These are phyloP conservation scores for Globisporangium paddicum DNA, from an alignment of 352 stramenopile genomes.

Conservation along the genomic window DNA sequence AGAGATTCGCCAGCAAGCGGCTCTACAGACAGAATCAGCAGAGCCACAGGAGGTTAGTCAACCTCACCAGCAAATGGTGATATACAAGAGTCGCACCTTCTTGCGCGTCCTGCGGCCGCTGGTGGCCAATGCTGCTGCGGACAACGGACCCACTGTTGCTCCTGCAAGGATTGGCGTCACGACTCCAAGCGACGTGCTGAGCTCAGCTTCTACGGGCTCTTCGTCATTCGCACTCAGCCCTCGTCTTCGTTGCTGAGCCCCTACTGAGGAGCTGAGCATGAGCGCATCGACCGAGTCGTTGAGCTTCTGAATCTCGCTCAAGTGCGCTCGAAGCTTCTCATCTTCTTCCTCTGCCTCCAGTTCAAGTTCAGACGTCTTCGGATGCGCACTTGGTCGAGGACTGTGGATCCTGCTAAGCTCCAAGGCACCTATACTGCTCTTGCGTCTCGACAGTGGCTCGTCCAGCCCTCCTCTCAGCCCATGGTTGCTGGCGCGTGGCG, in stretches of 20 bases:
- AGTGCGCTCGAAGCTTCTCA: constrained; percentile 32
- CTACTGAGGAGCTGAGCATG: not conserved
- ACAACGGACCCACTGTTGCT: not conserved
- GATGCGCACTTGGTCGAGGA: not conserved
- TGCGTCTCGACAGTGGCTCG: not conserved
- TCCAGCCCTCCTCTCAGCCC: not conserved
- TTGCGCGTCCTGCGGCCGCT: not conserved
- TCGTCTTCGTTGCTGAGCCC: not conserved
- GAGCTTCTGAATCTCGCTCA: constrained; percentile 40
- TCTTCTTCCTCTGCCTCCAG: constrained; percentile 8
- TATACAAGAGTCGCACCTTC: too few relatives aligned
- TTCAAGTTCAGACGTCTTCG: not conserved
- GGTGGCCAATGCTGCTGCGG: not conserved
- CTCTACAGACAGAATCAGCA: not conserved
- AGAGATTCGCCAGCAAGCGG: not conserved
- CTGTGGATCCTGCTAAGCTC: not conserved
- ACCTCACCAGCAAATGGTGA: too few relatives aligned
- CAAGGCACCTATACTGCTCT: not conserved
- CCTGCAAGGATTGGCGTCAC: constrained; percentile 15
- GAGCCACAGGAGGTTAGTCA: not conserved
- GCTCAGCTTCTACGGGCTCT: not conserved
- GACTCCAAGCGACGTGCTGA: not conserved
- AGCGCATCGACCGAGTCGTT: constrained; percentile 17
- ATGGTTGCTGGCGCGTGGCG: constrained; percentile 11
- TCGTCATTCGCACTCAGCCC: not conserved